Evolutionary conservation across 306 rosid genomes (phyloP).

Genomic region (Cyclanthera cordifolia): DNA sequence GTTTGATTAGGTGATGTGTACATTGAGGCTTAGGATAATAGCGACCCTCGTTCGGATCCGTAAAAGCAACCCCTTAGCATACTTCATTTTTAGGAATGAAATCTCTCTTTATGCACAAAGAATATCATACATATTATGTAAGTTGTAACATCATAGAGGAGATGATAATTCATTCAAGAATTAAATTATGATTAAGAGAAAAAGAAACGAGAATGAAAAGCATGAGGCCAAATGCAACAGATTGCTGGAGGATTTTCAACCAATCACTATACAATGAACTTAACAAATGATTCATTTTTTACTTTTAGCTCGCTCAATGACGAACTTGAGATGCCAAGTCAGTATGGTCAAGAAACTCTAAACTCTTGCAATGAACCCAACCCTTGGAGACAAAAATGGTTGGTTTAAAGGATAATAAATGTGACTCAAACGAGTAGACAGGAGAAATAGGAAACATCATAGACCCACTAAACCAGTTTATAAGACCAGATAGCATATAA

Average conservation of each 20-base stretch:
- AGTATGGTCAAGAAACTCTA: too few relatives aligned
- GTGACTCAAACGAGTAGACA: background rate
- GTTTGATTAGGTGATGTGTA: slow-evolving; percentile 77
- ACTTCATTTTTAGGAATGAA: slow-evolving; percentile 78
- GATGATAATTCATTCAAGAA: background rate
- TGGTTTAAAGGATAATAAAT: background rate
- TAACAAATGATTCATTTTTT: background rate
- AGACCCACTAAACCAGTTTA: background rate
- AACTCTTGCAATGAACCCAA: too few relatives aligned
- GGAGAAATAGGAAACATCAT: background rate
- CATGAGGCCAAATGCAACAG: background rate
- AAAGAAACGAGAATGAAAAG: background rate
- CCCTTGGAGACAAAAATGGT: too few relatives aligned
- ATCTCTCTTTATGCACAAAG: slow-evolving; percentile 77
- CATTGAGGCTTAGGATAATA: slow-evolving; percentile 95
- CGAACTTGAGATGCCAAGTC: too few relatives aligned
- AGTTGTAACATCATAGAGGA: background rate
- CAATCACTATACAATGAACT: background rate
- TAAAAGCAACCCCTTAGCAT: slow-evolving; percentile 84
- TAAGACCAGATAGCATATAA: too few relatives aligned
- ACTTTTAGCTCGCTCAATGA: too few relatives aligned
- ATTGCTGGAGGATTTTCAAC: background rate
- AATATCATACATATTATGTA: background rate
- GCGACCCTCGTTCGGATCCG: slow-evolving; percentile 78
- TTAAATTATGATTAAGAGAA: background rate